Evolutionary conservation across 768 basidiomycete species (phyloP).

Genomic region (Kwoniella mangroviensis): DNA sequence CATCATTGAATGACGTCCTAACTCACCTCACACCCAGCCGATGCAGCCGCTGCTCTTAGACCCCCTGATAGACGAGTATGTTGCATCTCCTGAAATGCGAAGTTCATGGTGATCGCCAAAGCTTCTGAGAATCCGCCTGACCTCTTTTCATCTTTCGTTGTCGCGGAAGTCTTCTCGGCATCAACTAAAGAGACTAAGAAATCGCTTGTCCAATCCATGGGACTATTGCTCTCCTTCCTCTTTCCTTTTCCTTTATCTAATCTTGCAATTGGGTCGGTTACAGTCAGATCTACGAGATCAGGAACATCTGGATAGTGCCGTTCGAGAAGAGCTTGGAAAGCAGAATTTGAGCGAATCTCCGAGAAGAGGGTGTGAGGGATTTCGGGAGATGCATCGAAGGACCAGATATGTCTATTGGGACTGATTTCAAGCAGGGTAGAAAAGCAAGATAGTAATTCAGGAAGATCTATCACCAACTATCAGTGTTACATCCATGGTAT

Average conservation of each 20-base stretch:
- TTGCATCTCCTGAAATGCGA: constrained; percentile 80
- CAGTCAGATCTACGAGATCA: background rate
- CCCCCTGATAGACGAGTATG: constrained; percentile 69
- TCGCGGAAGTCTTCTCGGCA: background rate
- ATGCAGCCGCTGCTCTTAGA: constrained; percentile 67
- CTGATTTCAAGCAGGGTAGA: constrained; percentile 51
- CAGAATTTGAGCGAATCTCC: constrained; percentile 75
- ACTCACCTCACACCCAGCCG: constrained; percentile 69
- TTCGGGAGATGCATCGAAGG: constrained; percentile 67
- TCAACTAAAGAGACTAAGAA: constrained; percentile 63
- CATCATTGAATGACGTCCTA: background rate
- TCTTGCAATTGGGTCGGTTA: background rate
- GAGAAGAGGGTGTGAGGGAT: constrained; percentile 81
- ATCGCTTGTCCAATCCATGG: constrained; percentile 70
- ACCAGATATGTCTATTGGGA: constrained; percentile 73
- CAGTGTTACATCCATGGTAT: too few relatives aligned
- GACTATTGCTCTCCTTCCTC: constrained; percentile 18
- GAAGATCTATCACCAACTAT: constrained; percentile 12
- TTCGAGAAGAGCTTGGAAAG: constrained; percentile 49
- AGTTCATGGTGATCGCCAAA: constrained; percentile 72
- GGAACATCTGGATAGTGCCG: constrained; percentile 7
- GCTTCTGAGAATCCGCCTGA: constrained; percentile 64
- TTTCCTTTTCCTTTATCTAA: constrained; percentile 37
- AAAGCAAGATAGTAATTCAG: constrained; percentile 63
- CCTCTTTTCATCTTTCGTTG: background rate